Evolutionary conservation across 345 rosid species (phyloP).

Genomic region (Toxicodendron radicans): DNA sequence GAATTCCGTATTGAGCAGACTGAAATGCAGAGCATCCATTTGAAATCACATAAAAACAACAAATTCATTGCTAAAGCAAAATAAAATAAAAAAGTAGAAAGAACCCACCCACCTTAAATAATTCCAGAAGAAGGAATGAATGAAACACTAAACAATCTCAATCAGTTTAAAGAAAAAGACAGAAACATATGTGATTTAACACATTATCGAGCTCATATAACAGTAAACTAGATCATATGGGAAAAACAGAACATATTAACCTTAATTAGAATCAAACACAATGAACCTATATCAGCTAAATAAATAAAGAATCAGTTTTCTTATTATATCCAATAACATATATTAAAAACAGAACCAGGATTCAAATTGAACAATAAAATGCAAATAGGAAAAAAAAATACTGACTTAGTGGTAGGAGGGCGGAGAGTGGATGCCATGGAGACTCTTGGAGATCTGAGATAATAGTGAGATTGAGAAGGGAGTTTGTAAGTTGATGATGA

Average conservation of each 20-base stretch:
- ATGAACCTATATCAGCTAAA: constrained; percentile 12
- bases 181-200: neutral
- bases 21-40: constrained; percentile 1
- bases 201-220: neutral
- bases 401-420: constrained; percentile 40
- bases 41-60: constrained; percentile 6
- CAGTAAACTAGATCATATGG: neutral
- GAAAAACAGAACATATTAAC: neutral
- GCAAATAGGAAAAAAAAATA: constrained; percentile 5
- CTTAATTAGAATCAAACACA: constrained; percentile 12
- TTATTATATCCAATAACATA: neutral
- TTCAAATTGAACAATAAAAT: neutral
- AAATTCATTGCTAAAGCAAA: neutral
- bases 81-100: neutral
- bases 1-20: neutral
- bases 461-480: constrained; percentile 22
- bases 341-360: neutral
- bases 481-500: constrained; percentile 27
- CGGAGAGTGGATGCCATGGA: constrained; percentile 52
- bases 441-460: constrained; percentile 41
- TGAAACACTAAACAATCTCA: neutral
- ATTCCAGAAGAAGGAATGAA: neutral
- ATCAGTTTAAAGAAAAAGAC: neutral
- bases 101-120: constrained; percentile 5
- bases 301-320: neutral